Evolutionary conservation across 805 yeast genomes (phyloP).

Genomic region (Teunomyces cretensis): DNA sequence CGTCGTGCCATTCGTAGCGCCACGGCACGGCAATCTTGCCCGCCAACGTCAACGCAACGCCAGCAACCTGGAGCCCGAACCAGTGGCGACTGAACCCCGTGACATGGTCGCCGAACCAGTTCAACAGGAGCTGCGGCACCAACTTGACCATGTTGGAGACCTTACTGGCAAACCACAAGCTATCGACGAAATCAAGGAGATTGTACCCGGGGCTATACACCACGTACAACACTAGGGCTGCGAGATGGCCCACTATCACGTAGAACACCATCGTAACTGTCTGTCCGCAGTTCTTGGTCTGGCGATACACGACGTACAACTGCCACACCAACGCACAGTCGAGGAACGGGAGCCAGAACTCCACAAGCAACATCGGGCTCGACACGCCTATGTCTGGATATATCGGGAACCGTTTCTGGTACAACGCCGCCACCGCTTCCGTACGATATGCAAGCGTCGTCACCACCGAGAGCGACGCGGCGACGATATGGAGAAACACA

Average conservation of each 20-base stretch:
- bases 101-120: slow-evolving; percentile 35
- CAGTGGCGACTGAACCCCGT: slow-evolving; percentile 13
- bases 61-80: slow-evolving; percentile 1
- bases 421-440: slow-evolving; percentile 1
- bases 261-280: slow-evolving; percentile 24
- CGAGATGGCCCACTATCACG: slow-evolving; percentile 4
- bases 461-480: slow-evolving; percentile 1
- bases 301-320: slow-evolving; percentile 18
- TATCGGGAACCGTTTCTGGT: slow-evolving; percentile 32
- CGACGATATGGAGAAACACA: slow-evolving; percentile 1
- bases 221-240: slow-evolving; percentile 7
- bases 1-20: slow-evolving; percentile 14
- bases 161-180: slow-evolving; percentile 36
- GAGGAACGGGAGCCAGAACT: slow-evolving; percentile 12
- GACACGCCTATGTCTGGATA: slow-evolving; percentile 23
- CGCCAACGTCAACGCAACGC: slow-evolving; percentile 1
- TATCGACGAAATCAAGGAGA: slow-evolving; percentile 42
- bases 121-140: slow-evolving; percentile 43
- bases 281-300: slow-evolving; percentile 37
- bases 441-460: neutral
- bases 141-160: slow-evolving; percentile 21
- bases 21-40: slow-evolving; percentile 8
- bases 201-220: neutral
- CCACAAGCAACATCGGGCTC: slow-evolving; percentile 13
- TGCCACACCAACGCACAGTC: slow-evolving; percentile 23